These are phyloP conservation scores for Podaxis sp. DNA, from an alignment of 768 basidiomycete species.

Conservation along the genomic window DNA sequence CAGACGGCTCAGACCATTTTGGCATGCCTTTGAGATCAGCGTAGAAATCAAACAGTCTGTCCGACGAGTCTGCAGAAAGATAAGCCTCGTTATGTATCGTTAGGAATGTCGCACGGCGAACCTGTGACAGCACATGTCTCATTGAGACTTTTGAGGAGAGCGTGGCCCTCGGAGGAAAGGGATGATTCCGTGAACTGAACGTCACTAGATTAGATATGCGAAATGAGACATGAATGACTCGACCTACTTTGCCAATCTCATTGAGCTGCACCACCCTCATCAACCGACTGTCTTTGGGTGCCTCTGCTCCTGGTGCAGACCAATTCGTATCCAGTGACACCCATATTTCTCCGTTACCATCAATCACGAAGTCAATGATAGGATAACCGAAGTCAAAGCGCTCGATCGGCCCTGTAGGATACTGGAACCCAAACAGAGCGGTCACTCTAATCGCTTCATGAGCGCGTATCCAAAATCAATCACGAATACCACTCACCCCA, in stretches of 20 bases:
- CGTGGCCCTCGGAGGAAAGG: neutral
- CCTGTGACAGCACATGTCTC: neutral
- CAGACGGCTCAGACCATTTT: constrained; percentile 11
- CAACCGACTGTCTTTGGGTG: neutral
- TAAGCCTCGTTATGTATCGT: neutral
- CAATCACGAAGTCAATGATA: constrained; percentile 52
- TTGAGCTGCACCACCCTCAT: neutral
- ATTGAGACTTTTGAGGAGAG: constrained; percentile 1
- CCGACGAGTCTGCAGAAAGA: neutral
- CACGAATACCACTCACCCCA: constrained; percentile 54
- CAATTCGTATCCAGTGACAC: constrained; percentile 8
- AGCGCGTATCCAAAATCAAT: constrained; percentile 1
- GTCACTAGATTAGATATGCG: neutral
- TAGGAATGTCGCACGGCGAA: neutral
- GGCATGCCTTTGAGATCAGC: constrained; percentile 10
- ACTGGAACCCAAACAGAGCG: constrained; percentile 55
- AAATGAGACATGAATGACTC: neutral
- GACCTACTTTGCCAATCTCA: neutral
- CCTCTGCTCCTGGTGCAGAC: neutral
- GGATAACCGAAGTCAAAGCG: constrained; percentile 54
- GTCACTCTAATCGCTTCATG: constrained; percentile 48
- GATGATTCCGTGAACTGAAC: neutral
- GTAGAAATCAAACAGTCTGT: constrained; percentile 9
- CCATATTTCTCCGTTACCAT: neutral
- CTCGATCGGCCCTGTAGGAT: constrained; percentile 25